Evolutionary conservation across 495 filamentous ascomycete species (phyloP).

Genomic region (Aspergillus steynii): DNA sequence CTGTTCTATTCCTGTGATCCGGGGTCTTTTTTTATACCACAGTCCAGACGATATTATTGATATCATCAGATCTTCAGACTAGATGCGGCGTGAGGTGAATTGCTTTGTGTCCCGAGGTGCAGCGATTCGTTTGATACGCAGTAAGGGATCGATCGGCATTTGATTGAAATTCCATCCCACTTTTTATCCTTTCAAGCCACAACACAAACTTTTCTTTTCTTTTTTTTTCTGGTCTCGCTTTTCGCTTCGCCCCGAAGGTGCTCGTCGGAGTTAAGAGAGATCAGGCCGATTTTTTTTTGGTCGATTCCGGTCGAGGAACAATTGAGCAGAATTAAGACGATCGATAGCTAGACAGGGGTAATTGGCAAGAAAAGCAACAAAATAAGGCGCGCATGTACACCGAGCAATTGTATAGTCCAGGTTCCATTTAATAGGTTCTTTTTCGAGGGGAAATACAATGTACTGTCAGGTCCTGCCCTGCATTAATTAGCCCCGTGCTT

Average conservation of each 20-base stretch:
- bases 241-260: not conserved
- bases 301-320: too few relatives aligned
- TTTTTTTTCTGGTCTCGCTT: not conserved
- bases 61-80: not conserved
- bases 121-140: not conserved
- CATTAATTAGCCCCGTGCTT: not conserved
- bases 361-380: too few relatives aligned
- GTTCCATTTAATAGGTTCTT: too few relatives aligned
- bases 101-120: too few relatives aligned
- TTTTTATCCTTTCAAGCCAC: not conserved
- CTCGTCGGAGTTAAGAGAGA: too few relatives aligned
- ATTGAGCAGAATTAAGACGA: too few relatives aligned
- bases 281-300: too few relatives aligned
- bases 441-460: too few relatives aligned
- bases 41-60: not conserved
- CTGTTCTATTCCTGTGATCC: not conserved
- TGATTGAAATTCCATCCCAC: not conserved
- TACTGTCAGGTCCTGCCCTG: not conserved
- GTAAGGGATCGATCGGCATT: not conserved
- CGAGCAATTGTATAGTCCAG: too few relatives aligned
- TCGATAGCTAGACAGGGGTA: too few relatives aligned
- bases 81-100: too few relatives aligned
- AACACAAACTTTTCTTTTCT: not conserved
- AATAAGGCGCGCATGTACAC: too few relatives aligned
- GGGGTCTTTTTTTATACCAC: not conserved